Evolutionary conservation across 2,329 filamentous ascomycete genomes (phyloP), one percentile per base, ranked within the genome.

Genomic region (Grosmannia clavigera): DNA sequence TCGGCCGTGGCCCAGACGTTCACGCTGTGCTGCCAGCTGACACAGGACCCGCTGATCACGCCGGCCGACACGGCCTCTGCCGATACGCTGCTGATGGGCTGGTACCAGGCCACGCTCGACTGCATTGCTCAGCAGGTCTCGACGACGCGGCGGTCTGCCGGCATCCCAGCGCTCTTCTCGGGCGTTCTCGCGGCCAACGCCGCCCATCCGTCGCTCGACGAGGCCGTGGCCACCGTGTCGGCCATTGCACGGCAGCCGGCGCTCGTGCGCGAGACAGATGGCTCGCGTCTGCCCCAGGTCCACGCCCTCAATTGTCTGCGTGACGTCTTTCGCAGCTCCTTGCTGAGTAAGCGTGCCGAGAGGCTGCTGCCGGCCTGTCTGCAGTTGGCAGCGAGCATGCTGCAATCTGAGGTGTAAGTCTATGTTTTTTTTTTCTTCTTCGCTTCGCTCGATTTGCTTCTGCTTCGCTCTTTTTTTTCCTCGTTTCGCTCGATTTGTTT

Each of bases 271-370:
- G 78, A 82, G 61, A 83, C 80, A 0, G 83, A 86, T 61, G 82
- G 80, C 35, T 81, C 80, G 2, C 86, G 87, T 50, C 74, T 97
- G 5, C 87, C 91, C 0, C 92, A 99, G 71, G 94, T 99, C 0
- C 94, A 99, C 71, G 91, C 94, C 0, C 81, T 96, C 69, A 99
- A 99, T 70, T 96, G 89, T 62, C 76, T 99, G 61, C 94, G 94
- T 69, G 91, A 95, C 64, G 86, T 96, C 2, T 94, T 96, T 72
- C 92, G 89, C 61, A 91, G 86, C 65, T 90, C 90, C 0, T 82
- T 84, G 57, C 78, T 97, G 22, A 79, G 88, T 33, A 83, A 83
- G 60, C 80, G 81, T 58, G 88, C 90, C 0, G 90, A 95, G 67
- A 76, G 77, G 0, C 87, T 91, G 66, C 78, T 96, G 9, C 84